Percentiles rank a stretch among this genome's conserved stretches.
These are phyloP conservation scores for Bolboschoenoplectus hybrid DNA, from an alignment of 202 grass and related monocot genomes.

Conservation along the genomic window DNA sequence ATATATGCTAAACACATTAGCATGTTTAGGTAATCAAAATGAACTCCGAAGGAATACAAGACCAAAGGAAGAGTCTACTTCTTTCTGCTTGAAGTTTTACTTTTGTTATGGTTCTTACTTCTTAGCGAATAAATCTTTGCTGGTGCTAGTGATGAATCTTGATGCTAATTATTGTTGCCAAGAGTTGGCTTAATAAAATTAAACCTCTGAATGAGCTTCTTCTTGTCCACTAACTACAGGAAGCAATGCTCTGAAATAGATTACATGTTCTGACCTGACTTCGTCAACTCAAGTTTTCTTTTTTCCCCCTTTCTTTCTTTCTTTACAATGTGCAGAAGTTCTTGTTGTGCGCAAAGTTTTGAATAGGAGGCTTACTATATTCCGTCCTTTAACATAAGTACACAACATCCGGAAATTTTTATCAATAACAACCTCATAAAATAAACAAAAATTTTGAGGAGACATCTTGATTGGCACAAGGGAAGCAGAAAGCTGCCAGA, in stretches of 20 bases:
- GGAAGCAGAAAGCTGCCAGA: not conserved
- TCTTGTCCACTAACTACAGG: not conserved
- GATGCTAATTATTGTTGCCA: not conserved
- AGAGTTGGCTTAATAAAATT: not conserved
- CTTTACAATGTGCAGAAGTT: not conserved
- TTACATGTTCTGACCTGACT: not conserved
- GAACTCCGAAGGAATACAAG: not conserved
- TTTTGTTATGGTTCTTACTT: not conserved
- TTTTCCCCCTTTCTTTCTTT: not conserved
- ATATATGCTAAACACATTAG: not conserved
- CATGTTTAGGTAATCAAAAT: not conserved
- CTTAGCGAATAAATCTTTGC: not conserved
- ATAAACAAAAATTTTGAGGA: constrained; percentile 21
- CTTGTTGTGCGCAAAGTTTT: not conserved
- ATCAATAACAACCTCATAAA: not conserved
- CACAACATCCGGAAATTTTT: not conserved
- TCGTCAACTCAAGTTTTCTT: not conserved
- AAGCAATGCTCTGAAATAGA: constrained; percentile 4
- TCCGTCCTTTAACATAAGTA: not conserved
- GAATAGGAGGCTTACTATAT: not conserved
- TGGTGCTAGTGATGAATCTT: not conserved
- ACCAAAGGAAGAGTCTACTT: not conserved
- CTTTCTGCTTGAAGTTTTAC: not conserved
- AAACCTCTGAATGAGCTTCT: not conserved
- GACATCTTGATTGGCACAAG: constrained; percentile 13